Evolutionary conservation across 129 eudicot species (phyloP).

Genomic region (Artemisia argyi): DNA sequence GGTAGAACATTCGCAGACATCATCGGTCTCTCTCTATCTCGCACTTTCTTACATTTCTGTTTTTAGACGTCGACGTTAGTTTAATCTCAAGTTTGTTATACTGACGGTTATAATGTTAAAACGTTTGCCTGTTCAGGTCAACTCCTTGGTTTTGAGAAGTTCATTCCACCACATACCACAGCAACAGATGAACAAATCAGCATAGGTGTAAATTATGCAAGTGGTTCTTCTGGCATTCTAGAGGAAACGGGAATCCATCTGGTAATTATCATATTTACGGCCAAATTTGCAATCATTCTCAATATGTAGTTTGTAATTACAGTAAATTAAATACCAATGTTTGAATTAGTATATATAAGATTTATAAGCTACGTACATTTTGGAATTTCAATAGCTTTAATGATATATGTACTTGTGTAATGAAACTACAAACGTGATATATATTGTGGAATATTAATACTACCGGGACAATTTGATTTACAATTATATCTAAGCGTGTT

Average conservation of each 20-base stretch:
- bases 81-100: no score
- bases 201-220: conserved; percentile 45
- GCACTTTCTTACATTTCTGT: background rate
- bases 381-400: no score
- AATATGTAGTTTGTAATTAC: no score
- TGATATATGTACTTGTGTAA: no score
- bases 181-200: conserved; percentile 25
- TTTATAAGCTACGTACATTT: no score
- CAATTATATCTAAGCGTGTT: background rate
- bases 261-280: conserved; percentile 1
- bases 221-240: conserved; percentile 38
- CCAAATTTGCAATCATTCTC: no score
- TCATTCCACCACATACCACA: conserved; percentile 29
- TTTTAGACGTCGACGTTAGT: background rate
- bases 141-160: conserved; percentile 29
- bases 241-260: conserved; percentile 36
- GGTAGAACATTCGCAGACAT: conserved; percentile 31
- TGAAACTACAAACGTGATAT: no score
- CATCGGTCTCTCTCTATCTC: conserved; percentile 21
- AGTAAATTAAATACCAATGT: no score
- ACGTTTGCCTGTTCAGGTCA: conserved; percentile 9
- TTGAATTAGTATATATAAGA: no score
- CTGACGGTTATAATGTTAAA: background rate
- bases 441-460: no score
- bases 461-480: background rate